phyloP scores from a whole-genome alignment of 345 rosid genomes.

The Salix arbutifolia region DNA sequence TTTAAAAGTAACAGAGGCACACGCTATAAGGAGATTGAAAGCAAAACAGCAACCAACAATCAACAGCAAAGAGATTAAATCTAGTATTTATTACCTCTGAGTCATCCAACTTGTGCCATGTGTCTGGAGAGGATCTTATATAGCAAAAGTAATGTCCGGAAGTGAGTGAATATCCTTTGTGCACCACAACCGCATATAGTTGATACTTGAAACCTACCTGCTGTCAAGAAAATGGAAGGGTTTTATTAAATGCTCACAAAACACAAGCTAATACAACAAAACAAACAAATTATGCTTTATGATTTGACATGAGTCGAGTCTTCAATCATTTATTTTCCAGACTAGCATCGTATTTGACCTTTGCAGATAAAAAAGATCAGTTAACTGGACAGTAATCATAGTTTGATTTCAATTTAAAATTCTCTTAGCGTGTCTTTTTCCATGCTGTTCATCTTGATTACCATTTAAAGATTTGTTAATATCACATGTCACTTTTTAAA shows the following conservation, averaged over 20 bases:
- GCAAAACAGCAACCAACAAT: slow-evolving; percentile 2
- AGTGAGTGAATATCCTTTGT: slow-evolving; percentile 47
- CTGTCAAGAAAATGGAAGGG: slow-evolving; percentile 3
- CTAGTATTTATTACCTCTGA: slow-evolving; percentile 35
- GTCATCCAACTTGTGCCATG: slow-evolving; percentile 76
- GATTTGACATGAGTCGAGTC: neutral
- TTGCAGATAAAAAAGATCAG: neutral
- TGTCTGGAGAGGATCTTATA: slow-evolving; percentile 59
- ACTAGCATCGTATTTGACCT: neutral
- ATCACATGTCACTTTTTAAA: neutral
- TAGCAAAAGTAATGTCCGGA: slow-evolving; percentile 73
- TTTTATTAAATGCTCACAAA: neutral
- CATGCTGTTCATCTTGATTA: neutral
- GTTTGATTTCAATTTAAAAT: neutral
- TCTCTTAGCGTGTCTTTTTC: neutral
- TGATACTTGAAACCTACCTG: slow-evolving; percentile 56
- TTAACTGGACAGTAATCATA: neutral
- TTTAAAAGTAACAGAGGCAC: neutral
- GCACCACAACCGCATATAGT: slow-evolving; percentile 77
- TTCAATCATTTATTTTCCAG: neutral
- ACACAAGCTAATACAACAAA: neutral
- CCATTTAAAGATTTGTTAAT: neutral
- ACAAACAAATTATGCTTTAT: neutral
- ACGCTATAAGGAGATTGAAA: neutral
- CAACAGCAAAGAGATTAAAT: neutral